A percentile compares a stretch with the other conserved stretches of the same genome.
phyloP scores from a whole-genome alignment of 108 stramenopile species.

The Cylindrotheca closterium region DNA sequence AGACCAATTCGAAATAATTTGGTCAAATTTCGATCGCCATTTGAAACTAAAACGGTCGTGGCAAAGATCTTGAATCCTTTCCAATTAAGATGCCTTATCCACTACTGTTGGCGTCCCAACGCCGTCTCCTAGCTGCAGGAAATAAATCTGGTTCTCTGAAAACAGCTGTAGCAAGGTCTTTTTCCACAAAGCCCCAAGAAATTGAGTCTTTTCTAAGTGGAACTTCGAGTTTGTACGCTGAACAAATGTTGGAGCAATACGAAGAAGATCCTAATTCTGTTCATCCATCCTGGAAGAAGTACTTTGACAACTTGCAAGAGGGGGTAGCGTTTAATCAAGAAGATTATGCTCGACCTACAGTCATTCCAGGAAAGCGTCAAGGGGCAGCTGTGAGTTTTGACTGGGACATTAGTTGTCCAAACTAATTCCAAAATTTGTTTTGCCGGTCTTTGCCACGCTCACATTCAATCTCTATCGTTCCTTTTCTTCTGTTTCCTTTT shows the following conservation, averaged over 20 bases:
- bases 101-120: slow-evolving; percentile 19
- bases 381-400: slow-evolving; percentile 45
- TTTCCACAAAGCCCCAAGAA: slow-evolving; percentile 19
- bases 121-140: slow-evolving; percentile 3
- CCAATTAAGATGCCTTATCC: neutral
- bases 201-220: slow-evolving; percentile 75
- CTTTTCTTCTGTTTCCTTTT: neutral
- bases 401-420: no score
- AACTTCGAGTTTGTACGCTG: slow-evolving; percentile 75
- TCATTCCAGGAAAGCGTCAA: slow-evolving; percentile 32
- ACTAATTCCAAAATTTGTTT: slow-evolving; percentile 20
- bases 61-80: no score
- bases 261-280: slow-evolving; percentile 65
- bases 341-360: slow-evolving; percentile 39
- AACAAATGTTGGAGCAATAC: slow-evolving; percentile 82
- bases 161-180: neutral
- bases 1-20: no score
- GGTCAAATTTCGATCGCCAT: no score
- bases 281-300: slow-evolving; percentile 61
- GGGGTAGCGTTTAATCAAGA: slow-evolving; percentile 40
- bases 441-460: neutral
- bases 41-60: no score
- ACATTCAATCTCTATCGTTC: neutral
- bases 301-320: slow-evolving; percentile 59
- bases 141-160: neutral